A percentile compares a stretch with the other conserved stretches of the same genome.
Evolutionary conservation across 495 filamentous ascomycete species (phyloP).

Genomic region (Talaromyces trachyspermus): DNA sequence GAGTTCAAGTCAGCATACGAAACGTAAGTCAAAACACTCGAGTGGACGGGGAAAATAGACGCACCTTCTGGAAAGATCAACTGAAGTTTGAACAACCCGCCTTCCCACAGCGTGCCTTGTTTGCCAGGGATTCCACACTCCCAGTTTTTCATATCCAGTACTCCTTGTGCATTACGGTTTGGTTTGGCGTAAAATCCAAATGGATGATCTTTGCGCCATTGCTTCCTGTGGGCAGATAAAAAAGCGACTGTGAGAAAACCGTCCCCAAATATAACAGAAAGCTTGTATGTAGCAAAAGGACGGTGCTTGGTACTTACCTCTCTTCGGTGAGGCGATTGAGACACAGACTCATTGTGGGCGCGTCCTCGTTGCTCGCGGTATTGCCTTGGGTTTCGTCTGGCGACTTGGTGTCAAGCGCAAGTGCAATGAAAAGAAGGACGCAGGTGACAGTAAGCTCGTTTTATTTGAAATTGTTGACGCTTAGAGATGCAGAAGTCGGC

Average conservation of each 20-base stretch:
- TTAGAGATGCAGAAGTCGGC: too few species aligned
- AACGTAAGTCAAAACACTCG: constrained; percentile 4
- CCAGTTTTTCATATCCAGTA: constrained; percentile 90
- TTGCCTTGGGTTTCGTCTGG: too few species aligned
- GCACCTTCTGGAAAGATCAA: constrained; percentile 92
- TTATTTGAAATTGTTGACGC: too few species aligned
- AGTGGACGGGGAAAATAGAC: constrained; percentile 28
- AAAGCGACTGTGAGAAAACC: too few species aligned
- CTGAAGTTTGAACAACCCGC: constrained; percentile 88
- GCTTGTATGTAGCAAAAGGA: too few species aligned
- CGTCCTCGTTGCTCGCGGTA: background rate
- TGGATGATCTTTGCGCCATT: constrained; percentile 93
- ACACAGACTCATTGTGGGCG: constrained; percentile 69
- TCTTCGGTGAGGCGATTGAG: constrained; percentile 86
- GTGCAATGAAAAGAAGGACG: too few species aligned
- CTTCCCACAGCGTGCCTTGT: constrained; percentile 93
- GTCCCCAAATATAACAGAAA: too few species aligned
- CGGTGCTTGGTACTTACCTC: too few species aligned
- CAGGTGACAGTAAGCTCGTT: too few species aligned
- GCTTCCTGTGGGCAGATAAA: constrained; percentile 65
- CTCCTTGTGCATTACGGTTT: constrained; percentile 65
- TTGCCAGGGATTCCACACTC: constrained; percentile 95
- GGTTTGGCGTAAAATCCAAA: constrained; percentile 97
- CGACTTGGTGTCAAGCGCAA: too few species aligned
- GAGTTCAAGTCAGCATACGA: constrained; percentile 15